phyloP scores from a whole-genome alignment of 2,329 filamentous ascomycete species.

The Aschersonia sp. region DNA sequence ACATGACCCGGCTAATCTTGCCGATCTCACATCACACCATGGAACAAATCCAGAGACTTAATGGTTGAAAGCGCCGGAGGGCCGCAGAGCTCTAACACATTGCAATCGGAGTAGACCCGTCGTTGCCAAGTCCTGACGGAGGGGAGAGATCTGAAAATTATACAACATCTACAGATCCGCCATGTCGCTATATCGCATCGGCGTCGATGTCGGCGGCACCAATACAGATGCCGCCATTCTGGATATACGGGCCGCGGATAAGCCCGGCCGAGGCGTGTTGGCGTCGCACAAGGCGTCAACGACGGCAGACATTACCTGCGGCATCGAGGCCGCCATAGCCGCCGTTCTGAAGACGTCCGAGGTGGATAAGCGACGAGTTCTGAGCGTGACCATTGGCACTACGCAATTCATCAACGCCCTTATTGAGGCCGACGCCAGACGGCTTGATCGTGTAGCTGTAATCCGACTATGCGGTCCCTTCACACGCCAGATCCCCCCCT shows the following conservation, averaged over 20 bases:
- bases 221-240: slow-evolving; percentile 30
- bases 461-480: slow-evolving; percentile 30
- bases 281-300: slow-evolving; percentile 34
- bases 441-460: slow-evolving; percentile 29
- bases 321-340: slow-evolving; percentile 30
- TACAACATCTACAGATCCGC: neutral
- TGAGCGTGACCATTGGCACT: slow-evolving; percentile 34
- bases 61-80: too few species aligned
- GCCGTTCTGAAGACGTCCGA: slow-evolving; percentile 23
- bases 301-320: slow-evolving; percentile 33
- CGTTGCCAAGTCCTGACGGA: too few species aligned
- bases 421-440: slow-evolving; percentile 26
- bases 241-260: slow-evolving; percentile 20
- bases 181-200: slow-evolving; percentile 28
- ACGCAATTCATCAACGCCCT: slow-evolving; percentile 36
- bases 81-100: too few species aligned
- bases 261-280: slow-evolving; percentile 23
- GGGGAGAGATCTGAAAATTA: too few species aligned
- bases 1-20: too few species aligned
- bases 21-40: too few species aligned
- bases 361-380: slow-evolving; percentile 21
- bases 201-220: slow-evolving; percentile 25
- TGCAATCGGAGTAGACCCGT: too few species aligned
- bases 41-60: too few species aligned
- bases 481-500: slow-evolving; percentile 27